Percentiles rank a stretch among this genome's conserved stretches.
Conservation (phyloP, 78 protist species). For the Dictyostelium purpureum region DNA sequence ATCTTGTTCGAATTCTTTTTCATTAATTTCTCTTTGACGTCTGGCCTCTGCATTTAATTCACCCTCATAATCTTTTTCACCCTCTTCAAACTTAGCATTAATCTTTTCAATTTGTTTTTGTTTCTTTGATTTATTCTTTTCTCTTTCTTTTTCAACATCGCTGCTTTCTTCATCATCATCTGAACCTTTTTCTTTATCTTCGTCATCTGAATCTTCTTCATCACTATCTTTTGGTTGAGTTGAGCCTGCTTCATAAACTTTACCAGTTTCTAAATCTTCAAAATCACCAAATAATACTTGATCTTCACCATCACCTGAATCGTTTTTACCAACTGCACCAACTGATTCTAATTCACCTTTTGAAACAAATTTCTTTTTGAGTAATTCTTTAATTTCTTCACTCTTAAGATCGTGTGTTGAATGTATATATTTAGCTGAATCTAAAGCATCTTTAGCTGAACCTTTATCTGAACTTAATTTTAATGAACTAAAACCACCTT, state of each 20-base stretch:
- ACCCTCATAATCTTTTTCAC: conserved; percentile 48
- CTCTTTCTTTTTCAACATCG: conserved; percentile 40
- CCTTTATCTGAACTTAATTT: conserved; percentile 11
- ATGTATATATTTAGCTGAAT: conserved; percentile 41
- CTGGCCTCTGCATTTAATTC: conserved; percentile 37
- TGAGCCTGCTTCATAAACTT: conserved; percentile 13
- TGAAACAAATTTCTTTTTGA: conserved; percentile 21
- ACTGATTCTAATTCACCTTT: conserved; percentile 28
- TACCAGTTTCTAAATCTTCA: conserved; percentile 93
- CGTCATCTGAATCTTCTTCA: conserved; percentile 6
- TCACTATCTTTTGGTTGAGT: background rate
- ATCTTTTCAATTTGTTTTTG: conserved; percentile 48
- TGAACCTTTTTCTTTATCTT: conserved; percentile 26
- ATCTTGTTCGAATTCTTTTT: conserved; percentile 84
- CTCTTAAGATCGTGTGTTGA: background rate
- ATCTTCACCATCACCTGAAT: conserved; percentile 41
- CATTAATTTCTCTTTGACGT: conserved; percentile 65
- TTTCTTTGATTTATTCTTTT: conserved; percentile 7
- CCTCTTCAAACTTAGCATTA: conserved; percentile 52
- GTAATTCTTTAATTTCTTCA: background rate
- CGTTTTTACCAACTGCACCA: conserved; percentile 60
- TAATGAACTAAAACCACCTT: conserved; percentile 64
- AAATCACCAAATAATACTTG: conserved; percentile 87
- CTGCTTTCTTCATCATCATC: conserved; percentile 29
- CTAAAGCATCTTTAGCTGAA: conserved; percentile 15